A percentile compares a stretch with the other conserved stretches of the same genome.
phyloP scores from a whole-genome alignment of 495 filamentous ascomycete species.

The Penicillium samsonianum region DNA sequence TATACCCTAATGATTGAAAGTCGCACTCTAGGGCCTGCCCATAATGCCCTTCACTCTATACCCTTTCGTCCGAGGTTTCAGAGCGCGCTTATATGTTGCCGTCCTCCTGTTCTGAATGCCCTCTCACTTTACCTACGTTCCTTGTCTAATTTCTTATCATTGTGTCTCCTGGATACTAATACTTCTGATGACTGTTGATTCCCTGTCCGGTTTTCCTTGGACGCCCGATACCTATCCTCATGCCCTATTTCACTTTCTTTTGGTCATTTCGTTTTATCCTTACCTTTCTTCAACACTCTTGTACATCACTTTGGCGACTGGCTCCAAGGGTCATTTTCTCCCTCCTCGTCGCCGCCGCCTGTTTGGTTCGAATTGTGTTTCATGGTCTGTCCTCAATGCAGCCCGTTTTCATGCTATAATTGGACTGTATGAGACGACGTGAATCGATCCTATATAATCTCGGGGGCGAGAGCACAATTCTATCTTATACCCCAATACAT shows the following conservation, averaged over 20 bases:
- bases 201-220: conserved; percentile 4
- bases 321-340: not conserved
- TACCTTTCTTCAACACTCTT: conserved; percentile 2
- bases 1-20: conserved; percentile 32
- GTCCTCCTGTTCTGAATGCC: conserved; percentile 13
- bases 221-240: conserved; percentile 10
- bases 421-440: not conserved
- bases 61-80: conserved; percentile 12
- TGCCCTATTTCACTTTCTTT: not conserved
- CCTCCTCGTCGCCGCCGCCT: not conserved
- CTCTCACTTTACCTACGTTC: conserved; percentile 2
- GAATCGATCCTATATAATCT: not conserved
- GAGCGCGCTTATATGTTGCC: not conserved
- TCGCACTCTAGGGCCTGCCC: conserved; percentile 13
- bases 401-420: not conserved
- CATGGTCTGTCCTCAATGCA: not conserved
- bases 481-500: conserved; percentile 10
- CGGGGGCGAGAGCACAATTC: not conserved
- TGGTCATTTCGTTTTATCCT: conserved; percentile 4
- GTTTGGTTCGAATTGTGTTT: not conserved
- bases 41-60: conserved; percentile 29
- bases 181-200: conserved; percentile 7
- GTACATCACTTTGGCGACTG: conserved; percentile 3
- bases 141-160: not conserved
- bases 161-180: not conserved